phyloP scores from a whole-genome alignment of 805 yeast genomes.

The Myxozyma neglecta region DNA sequence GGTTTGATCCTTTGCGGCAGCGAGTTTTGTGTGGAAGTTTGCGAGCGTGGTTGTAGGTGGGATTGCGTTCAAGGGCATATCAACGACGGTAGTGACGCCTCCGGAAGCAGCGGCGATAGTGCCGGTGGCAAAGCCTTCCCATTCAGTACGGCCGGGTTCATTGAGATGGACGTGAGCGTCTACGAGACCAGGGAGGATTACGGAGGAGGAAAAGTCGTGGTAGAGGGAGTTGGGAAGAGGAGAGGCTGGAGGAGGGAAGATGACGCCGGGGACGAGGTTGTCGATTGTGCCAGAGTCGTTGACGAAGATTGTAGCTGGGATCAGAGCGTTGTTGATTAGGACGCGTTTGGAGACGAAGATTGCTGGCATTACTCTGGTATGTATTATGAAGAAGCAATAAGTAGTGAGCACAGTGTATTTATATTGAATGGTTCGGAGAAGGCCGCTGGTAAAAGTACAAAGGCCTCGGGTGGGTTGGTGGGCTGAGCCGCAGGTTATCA shows the following conservation, averaged over 20 bases:
- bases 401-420: not conserved
- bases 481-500: no score
- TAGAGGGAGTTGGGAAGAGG: constrained; percentile 37
- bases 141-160: constrained; percentile 97
- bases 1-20: constrained; percentile 76
- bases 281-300: constrained; percentile 57
- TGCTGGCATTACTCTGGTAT: constrained; percentile 6
- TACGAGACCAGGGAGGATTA: constrained; percentile 84
- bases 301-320: constrained; percentile 37
- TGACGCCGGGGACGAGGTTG: constrained; percentile 42
- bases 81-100: constrained; percentile 93
- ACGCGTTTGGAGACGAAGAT: constrained; percentile 34
- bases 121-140: constrained; percentile 98
- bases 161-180: constrained; percentile 93
- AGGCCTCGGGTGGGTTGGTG: no score
- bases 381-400: not conserved
- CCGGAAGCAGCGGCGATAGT: constrained; percentile 94
- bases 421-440: no score
- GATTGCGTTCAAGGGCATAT: constrained; percentile 93
- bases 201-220: constrained; percentile 60
- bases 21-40: constrained; percentile 70
- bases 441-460: not conserved
- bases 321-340: constrained; percentile 31
- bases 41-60: constrained; percentile 90
- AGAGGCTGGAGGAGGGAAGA: constrained; percentile 17